These are phyloP conservation scores for Hypoxylon sp. DNA, from an alignment of 2,329 filamentous ascomycete genomes.

Conservation along the genomic window DNA sequence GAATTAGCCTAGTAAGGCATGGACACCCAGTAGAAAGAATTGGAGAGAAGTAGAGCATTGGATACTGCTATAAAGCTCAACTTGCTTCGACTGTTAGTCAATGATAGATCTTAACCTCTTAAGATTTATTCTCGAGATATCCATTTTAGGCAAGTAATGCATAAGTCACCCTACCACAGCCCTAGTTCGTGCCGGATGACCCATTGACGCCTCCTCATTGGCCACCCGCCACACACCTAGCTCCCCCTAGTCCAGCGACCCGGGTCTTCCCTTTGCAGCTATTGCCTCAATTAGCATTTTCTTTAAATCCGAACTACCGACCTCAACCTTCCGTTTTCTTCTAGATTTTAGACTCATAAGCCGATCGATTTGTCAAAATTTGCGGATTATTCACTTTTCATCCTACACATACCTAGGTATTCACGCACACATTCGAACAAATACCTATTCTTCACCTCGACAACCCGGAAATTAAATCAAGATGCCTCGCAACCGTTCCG, in stretches of 20 bases:
- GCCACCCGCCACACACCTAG: constrained; percentile 35
- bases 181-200: constrained; percentile 16
- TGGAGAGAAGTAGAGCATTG: not conserved
- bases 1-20: too few relatives aligned
- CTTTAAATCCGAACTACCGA: constrained; percentile 43
- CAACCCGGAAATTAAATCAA: constrained; percentile 50
- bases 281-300: constrained; percentile 28
- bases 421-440: constrained; percentile 14
- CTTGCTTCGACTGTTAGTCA: not conserved
- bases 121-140: not conserved
- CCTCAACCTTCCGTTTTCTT: constrained; percentile 30
- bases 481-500: constrained; percentile 85
- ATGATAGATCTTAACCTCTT: too few relatives aligned
- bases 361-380: constrained; percentile 19
- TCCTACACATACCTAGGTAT: constrained; percentile 3
- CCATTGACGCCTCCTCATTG: constrained; percentile 38
- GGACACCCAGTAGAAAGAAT: not conserved
- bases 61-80: not conserved
- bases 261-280: constrained; percentile 16
- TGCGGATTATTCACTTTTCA: constrained; percentile 20
- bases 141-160: not conserved
- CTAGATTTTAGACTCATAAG: constrained; percentile 24
- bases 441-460: not conserved
- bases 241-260: constrained; percentile 1
- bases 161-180: not conserved